Conservation (phyloP, 2,329 filamentous ascomycete genomes). For the Leptographium wingfieldii region DNA sequence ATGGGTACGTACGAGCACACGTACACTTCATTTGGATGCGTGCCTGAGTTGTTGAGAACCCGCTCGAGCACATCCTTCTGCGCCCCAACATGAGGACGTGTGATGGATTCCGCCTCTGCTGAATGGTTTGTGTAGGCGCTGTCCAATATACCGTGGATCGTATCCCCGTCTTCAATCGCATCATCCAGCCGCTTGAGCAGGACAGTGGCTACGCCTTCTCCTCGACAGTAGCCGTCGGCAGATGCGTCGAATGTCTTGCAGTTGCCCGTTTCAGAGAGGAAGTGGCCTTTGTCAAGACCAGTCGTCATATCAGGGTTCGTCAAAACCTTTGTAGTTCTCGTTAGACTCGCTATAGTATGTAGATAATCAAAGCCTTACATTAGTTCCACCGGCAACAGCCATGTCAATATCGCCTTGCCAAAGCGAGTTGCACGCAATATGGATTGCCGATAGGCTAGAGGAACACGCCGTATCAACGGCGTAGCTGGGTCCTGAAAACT, state of each 20-base stretch:
- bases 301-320: conserved; percentile 70
- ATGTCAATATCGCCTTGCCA: conserved; percentile 68
- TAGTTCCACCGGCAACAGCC: conserved; percentile 67
- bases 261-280: conserved; percentile 60
- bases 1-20: background rate
- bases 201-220: conserved; percentile 29
- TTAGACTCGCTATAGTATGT: background rate
- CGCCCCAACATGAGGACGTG: conserved; percentile 64
- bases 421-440: conserved; percentile 59
- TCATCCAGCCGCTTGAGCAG: conserved; percentile 65
- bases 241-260: conserved; percentile 31
- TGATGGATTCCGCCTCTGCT: conserved; percentile 70
- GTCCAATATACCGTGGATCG: conserved; percentile 60
- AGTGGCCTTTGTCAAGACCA: conserved; percentile 63
- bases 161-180: conserved; percentile 65
- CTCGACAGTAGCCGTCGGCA: conserved; percentile 55
- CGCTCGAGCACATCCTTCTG: background rate
- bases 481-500: conserved; percentile 58
- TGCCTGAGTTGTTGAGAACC: conserved; percentile 51
- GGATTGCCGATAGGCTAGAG: conserved; percentile 58
- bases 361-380: conserved; percentile 30
- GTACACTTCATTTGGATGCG: conserved; percentile 59
- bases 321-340: conserved; percentile 25
- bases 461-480: conserved; percentile 69
- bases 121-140: conserved; percentile 72